Conservation (phyloP, 2,329 filamentous ascomycete species). For the Phyllachora maydis region DNA sequence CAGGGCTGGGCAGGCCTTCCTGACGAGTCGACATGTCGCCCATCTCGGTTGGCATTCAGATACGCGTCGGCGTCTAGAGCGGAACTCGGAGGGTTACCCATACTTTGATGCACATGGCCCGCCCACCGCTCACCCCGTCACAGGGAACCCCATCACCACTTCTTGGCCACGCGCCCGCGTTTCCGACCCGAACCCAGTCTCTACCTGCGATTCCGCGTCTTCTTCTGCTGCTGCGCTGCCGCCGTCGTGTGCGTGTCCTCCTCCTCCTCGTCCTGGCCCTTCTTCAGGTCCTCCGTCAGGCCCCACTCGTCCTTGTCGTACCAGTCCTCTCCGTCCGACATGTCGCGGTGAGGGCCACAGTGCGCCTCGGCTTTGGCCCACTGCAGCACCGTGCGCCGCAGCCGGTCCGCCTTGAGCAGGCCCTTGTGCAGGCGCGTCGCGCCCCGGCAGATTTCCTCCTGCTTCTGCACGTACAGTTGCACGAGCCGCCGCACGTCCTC, state of each 20-base stretch:
- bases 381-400: conserved; percentile 48
- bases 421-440: conserved; percentile 47
- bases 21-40: too few species aligned
- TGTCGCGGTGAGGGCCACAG: conserved; percentile 40
- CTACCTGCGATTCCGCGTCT: conserved; percentile 34
- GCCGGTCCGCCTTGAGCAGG: conserved; percentile 49
- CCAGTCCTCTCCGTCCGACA: conserved; percentile 83
- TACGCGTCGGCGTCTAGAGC: too few species aligned
- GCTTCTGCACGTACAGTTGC: conserved; percentile 64
- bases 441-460: conserved; percentile 63
- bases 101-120: too few species aligned
- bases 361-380: conserved; percentile 69
- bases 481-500: conserved; percentile 58
- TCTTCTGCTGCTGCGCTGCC: conserved; percentile 35
- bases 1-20: too few species aligned
- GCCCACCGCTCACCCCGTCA: too few species aligned
- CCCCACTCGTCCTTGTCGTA: conserved; percentile 70
- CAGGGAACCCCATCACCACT: too few species aligned
- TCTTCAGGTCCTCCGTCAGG: conserved; percentile 52
- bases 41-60: too few species aligned
- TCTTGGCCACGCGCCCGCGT: too few species aligned
- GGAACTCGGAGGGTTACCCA: too few species aligned
- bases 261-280: conserved; percentile 67
- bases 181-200: conserved; percentile 1
- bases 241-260: too few species aligned